Evolutionary conservation across 1,284 basidiomycete genomes (phyloP), one percentile per base, ranked within the genome.

Genomic region (Ceratobasidium theobromae): DNA sequence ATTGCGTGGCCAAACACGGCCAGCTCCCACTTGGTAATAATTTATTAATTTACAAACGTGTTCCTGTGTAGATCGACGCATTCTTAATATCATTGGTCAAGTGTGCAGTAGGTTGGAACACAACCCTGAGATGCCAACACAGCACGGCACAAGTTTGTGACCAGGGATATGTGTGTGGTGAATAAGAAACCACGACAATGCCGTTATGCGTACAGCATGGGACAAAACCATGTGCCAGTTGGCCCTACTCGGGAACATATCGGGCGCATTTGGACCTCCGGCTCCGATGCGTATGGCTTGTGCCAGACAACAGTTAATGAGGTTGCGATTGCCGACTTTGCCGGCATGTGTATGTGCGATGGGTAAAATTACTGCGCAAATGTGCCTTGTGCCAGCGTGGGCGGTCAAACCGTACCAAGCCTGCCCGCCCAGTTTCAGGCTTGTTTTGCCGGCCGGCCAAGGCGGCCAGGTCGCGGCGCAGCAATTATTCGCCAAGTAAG

Each of bases 31-130:
- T 58, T 70, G 74, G n/a, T n/a, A n/a, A n/a, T n/a, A n/a, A n/a
- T n/a, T n/a, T n/a, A n/a, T n/a, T n/a, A n/a, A n/a, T n/a, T 33
- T 52, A 70, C 46, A 54, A 66, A 30, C 38, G 67, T 51, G 45
- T 54, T 33, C 3, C 53, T 45, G 11, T 28, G 30, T 33, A 65
- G 9, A 77, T 78, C 64, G 75, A 75, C 18, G 74, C 78, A 45
- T 82, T 83, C 76, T 82, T 83, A 69, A 81, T 82, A 72, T 66
- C 70, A 5, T n/a, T n/a, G n/a, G n/a, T n/a, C n/a, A n/a, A n/a
- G n/a, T n/a, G n/a, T n/a, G n/a, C n/a, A n/a, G n/a, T n/a, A n/a
- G n/a, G n/a, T n/a, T n/a, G n/a, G n/a, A n/a, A n/a, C n/a, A n/a
- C n/a, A n/a, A n/a, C n/a, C n/a, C n/a, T n/a, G n/a, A n/a, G n/a